These are phyloP conservation scores for Saccharomyces pastorianus DNA, from an alignment of 1,139 yeast genomes.

Conservation along the genomic window DNA sequence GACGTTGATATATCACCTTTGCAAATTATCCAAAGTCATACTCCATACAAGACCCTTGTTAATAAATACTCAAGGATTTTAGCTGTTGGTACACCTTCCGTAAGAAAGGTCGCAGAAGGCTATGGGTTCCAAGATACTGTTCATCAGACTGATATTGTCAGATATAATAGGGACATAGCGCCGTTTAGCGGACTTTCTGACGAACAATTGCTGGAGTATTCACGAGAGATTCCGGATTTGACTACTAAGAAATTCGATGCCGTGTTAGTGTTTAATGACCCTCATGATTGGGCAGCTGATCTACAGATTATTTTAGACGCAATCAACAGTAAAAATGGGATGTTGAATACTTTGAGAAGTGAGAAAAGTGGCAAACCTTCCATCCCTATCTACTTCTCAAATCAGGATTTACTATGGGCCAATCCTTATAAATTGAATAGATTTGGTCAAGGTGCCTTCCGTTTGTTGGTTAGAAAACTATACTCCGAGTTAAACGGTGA, in stretches of 20 bases:
- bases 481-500: constrained; percentile 53
- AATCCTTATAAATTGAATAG: constrained; percentile 73
- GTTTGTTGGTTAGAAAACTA: constrained; percentile 55
- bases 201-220: constrained; percentile 42
- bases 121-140: constrained; percentile 81
- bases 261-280: constrained; percentile 79
- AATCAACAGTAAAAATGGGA: constrained; percentile 56
- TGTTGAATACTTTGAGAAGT: constrained; percentile 52
- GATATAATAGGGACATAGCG: constrained; percentile 37
- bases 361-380: constrained; percentile 40
- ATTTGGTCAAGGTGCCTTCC: constrained; percentile 88
- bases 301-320: constrained; percentile 69
- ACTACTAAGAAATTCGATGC: constrained; percentile 57
- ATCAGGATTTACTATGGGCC: constrained; percentile 87
- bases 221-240: constrained; percentile 30
- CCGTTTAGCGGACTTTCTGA: constrained; percentile 69
- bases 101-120: constrained; percentile 60
- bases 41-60: constrained; percentile 68
- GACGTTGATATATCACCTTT: constrained; percentile 45
- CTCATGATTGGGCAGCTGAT: constrained; percentile 85
- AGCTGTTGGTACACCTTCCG: constrained; percentile 78
- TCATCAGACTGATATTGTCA: constrained; percentile 66
- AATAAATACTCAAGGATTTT: constrained; percentile 51
- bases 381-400: constrained; percentile 76
- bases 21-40: constrained; percentile 84